These are phyloP conservation scores for Umbelopsis vinacea DNA, from an alignment of 192 early-diverging fungal genomes.

Conservation along the genomic window DNA sequence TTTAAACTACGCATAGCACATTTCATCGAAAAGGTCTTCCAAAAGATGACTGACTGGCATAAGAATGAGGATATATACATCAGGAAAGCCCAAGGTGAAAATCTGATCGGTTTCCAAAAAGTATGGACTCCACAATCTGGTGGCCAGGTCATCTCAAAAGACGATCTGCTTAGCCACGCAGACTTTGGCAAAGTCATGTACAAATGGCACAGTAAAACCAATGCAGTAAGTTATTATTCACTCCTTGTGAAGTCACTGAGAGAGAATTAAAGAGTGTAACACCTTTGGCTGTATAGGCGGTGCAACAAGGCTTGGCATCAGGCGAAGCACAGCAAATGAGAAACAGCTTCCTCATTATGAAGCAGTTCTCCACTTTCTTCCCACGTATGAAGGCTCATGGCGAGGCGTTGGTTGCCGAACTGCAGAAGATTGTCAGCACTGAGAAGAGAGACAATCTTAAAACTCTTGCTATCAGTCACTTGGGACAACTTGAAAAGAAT, in stretches of 20 bases:
- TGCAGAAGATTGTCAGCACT: conserved; percentile 51
- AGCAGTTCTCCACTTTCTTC: conserved; percentile 62
- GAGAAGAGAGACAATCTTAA: conserved; percentile 77
- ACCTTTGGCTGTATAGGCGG: conserved; percentile 6
- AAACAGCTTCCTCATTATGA: conserved; percentile 76
- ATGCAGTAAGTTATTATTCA: conserved; percentile 27
- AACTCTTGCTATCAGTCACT: conserved; percentile 58
- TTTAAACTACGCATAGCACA: conserved; percentile 19
- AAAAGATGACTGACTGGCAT: conserved; percentile 63
- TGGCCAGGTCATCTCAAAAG: conserved; percentile 31
- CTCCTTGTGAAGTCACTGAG: neutral
- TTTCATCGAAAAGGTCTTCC: conserved; percentile 65
- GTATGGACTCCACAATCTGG: conserved; percentile 54
- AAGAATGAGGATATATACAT: conserved; percentile 52
- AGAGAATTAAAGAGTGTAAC: neutral
- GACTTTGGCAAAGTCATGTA: conserved; percentile 66
- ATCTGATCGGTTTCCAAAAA: conserved; percentile 72
- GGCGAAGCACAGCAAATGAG: conserved; percentile 73
- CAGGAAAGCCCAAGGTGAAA: conserved; percentile 56
- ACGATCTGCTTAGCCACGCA: conserved; percentile 58
- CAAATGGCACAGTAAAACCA: conserved; percentile 77
- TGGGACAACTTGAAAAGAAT: conserved; percentile 39
- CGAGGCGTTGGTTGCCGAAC: conserved; percentile 43
- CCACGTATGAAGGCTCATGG: conserved; percentile 65
- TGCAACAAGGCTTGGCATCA: conserved; percentile 51